Evolutionary conservation across 2,329 filamentous ascomycete genomes (phyloP).

Genomic region (Beauveria pseudobassiana): DNA sequence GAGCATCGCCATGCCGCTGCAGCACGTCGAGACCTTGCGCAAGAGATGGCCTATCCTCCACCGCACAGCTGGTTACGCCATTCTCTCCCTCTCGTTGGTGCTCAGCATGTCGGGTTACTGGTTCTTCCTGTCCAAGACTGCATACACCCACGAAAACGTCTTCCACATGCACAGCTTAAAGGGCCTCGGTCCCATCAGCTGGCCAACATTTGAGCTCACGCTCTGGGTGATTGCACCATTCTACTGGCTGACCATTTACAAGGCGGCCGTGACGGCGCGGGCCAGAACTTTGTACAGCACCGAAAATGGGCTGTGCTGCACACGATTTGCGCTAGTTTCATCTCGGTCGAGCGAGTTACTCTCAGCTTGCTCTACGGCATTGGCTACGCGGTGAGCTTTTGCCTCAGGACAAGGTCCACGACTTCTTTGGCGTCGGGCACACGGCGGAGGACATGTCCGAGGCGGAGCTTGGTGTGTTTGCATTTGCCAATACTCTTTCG

Average conservation of each 20-base stretch:
- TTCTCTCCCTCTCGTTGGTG: neutral
- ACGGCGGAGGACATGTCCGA: neutral
- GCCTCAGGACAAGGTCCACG: neutral
- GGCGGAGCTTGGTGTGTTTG: slow-evolving; percentile 3
- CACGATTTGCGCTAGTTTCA: neutral
- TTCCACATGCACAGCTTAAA: neutral
- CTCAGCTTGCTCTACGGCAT: neutral
- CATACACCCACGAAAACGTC: neutral
- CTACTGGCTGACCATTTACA: slow-evolving; percentile 1
- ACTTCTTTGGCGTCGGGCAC: neutral
- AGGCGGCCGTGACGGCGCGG: neutral
- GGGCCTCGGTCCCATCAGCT: neutral
- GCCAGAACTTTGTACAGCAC: neutral
- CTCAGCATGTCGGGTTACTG: slow-evolving; percentile 1
- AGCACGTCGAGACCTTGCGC: slow-evolving; percentile 1
- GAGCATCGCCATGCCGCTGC: slow-evolving; percentile 8
- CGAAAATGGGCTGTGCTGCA: slow-evolving; percentile 6
- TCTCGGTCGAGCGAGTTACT: neutral
- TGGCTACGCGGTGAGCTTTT: neutral
- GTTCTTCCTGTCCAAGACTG: neutral
- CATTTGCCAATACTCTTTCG: neutral
- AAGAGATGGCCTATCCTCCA: neutral
- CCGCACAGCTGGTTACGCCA: neutral
- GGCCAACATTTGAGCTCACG: slow-evolving; percentile 4
- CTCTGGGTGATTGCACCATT: neutral